Evolutionary conservation across 805 yeast genomes (phyloP).

Genomic region (Wickerhamiella sergipiensis): DNA sequence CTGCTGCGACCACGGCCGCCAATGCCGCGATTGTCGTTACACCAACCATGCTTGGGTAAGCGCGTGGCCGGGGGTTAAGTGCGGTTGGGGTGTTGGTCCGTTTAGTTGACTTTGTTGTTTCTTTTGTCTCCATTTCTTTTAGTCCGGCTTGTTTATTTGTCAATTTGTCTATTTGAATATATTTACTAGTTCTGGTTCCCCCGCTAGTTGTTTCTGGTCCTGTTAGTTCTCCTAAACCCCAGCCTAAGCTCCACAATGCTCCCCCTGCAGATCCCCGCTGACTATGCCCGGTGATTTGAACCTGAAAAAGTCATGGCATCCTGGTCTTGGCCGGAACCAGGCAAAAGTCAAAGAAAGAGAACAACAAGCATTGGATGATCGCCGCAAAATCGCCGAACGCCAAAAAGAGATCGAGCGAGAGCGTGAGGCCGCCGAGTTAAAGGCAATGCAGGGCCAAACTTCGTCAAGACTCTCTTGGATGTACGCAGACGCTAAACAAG

Average conservation of each 20-base stretch:
- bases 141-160: too few species aligned
- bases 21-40: background rate
- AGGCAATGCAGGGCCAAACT: constrained; percentile 32
- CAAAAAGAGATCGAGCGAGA: constrained; percentile 52
- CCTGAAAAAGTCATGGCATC: constrained; percentile 92
- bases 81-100: too few species aligned
- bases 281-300: constrained; percentile 60
- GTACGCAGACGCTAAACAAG: constrained; percentile 39
- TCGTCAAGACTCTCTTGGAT: constrained; percentile 65
- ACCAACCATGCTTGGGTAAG: background rate
- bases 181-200: too few species aligned
- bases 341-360: constrained; percentile 75
- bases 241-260: too few species aligned
- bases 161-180: too few species aligned
- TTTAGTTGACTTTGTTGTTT: too few species aligned
- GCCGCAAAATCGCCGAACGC: constrained; percentile 46
- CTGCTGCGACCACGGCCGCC: background rate
- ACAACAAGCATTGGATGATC: constrained; percentile 61
- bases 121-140: too few species aligned
- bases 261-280: background rate
- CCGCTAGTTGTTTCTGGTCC: too few species aligned
- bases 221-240: too few species aligned
- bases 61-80: background rate
- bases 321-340: constrained; percentile 72
- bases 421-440: constrained; percentile 43